A percentile compares a stretch with the other conserved stretches of the same genome.
phyloP scores from a whole-genome alignment of 352 stramenopile species.

The Phytophthora quininea region DNA sequence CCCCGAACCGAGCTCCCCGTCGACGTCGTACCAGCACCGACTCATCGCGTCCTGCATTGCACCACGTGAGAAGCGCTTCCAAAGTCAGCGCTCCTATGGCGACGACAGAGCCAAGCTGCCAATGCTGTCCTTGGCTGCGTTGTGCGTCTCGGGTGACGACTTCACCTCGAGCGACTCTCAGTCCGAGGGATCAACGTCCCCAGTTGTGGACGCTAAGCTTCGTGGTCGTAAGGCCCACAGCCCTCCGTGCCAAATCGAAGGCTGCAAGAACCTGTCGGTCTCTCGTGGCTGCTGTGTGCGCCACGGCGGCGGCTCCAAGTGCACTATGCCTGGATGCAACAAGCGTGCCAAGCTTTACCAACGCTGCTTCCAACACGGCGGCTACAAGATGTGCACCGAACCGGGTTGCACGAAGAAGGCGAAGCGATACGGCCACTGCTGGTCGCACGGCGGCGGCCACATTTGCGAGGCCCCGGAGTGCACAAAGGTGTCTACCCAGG shows the following conservation, averaged over 20 bases:
- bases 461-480: slow-evolving; percentile 61
- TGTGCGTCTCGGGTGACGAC: slow-evolving; percentile 29
- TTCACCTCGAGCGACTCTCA: slow-evolving; percentile 29
- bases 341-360: slow-evolving; percentile 75
- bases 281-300: slow-evolving; percentile 59
- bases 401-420: slow-evolving; percentile 61
- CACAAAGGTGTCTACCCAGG: slow-evolving; percentile 69
- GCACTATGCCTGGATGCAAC: slow-evolving; percentile 48
- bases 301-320: slow-evolving; percentile 60
- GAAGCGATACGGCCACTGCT: slow-evolving; percentile 73
- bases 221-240: slow-evolving; percentile 45
- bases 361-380: slow-evolving; percentile 70
- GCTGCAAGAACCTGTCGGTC: slow-evolving; percentile 64
- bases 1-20: slow-evolving; percentile 25
- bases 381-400: slow-evolving; percentile 71
- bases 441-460: slow-evolving; percentile 64
- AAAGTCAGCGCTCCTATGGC: slow-evolving; percentile 34
- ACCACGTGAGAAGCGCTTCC: slow-evolving; percentile 43
- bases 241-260: slow-evolving; percentile 61
- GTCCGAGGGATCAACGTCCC: slow-evolving; percentile 15
- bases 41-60: slow-evolving; percentile 48
- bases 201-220: slow-evolving; percentile 2
- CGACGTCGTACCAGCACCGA: slow-evolving; percentile 31
- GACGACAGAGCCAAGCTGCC: slow-evolving; percentile 41
- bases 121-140: slow-evolving; percentile 33